A percentile compares a stretch with the other conserved stretches of the same genome.
Evolutionary conservation across 2,329 filamentous ascomycete species (phyloP).

Genomic region (Graphilbum fragrans): DNA sequence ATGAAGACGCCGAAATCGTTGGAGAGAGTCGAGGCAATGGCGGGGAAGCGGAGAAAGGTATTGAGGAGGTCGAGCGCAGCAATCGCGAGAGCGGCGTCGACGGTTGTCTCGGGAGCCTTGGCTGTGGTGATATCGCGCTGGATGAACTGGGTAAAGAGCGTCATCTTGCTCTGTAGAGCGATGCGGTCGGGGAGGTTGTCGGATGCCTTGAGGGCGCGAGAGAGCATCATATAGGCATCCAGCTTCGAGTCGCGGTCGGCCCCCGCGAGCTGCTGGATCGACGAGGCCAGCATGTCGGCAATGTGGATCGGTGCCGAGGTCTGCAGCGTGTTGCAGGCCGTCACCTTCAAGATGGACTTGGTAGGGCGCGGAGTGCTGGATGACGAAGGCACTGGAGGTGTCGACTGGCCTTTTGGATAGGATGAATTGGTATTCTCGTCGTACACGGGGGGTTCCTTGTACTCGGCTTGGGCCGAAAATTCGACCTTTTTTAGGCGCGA

Average conservation of each 20-base stretch:
- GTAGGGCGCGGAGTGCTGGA: conserved; percentile 29
- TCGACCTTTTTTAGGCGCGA: conserved; percentile 42
- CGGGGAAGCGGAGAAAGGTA: conserved; percentile 62
- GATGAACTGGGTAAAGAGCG: conserved; percentile 68
- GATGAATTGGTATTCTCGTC: conserved; percentile 19
- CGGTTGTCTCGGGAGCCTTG: conserved; percentile 39
- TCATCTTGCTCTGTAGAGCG: conserved; percentile 64
- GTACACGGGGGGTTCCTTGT: conserved; percentile 39
- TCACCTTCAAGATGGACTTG: conserved; percentile 69
- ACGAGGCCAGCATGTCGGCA: conserved; percentile 72
- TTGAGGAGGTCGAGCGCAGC: conserved; percentile 69
- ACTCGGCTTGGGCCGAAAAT: conserved; percentile 44
- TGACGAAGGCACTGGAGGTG: conserved; percentile 16
- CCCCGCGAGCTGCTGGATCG: conserved; percentile 68
- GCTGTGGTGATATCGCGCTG: conserved; percentile 60
- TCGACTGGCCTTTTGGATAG: background rate
- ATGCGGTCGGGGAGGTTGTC: conserved; percentile 68
- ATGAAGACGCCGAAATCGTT: conserved; percentile 72
- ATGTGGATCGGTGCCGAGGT: conserved; percentile 43
- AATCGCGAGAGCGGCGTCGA: conserved; percentile 59
- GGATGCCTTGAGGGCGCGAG: conserved; percentile 65
- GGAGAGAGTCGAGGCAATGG: conserved; percentile 57
- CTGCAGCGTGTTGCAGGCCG: conserved; percentile 18
- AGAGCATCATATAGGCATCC: conserved; percentile 78
- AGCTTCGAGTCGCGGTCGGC: conserved; percentile 59